Evolutionary conservation across 768 basidiomycete genomes (phyloP).

Genomic region (Amanita fuliginea): DNA sequence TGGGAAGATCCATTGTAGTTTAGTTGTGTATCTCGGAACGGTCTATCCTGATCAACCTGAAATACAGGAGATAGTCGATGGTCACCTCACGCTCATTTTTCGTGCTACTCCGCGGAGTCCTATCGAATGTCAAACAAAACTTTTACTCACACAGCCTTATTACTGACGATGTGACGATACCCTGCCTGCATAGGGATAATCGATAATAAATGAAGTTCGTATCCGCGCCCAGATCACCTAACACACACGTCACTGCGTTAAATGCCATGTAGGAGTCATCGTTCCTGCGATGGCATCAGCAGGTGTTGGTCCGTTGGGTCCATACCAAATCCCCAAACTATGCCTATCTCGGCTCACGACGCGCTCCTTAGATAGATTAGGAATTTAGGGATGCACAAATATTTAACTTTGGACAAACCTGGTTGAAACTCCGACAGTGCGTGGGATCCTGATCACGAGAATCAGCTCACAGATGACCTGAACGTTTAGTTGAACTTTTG

Average conservation of each 20-base stretch:
- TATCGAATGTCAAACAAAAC: constrained; percentile 15
- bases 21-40: constrained; percentile 55
- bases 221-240: constrained; percentile 26
- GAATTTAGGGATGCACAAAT: background rate
- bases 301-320: background rate
- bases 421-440: background rate
- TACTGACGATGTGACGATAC: constrained; percentile 46
- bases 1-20: constrained; percentile 47
- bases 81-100: constrained; percentile 62
- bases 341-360: background rate
- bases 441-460: background rate
- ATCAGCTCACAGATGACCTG: background rate
- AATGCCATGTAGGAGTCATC: constrained; percentile 57
- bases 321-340: background rate
- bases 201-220: constrained; percentile 7
- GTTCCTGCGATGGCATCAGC: constrained; percentile 24
- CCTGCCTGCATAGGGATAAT: constrained; percentile 32
- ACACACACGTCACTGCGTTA: constrained; percentile 45
- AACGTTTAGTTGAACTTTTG: too few relatives aligned
- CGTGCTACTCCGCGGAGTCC: constrained; percentile 42
- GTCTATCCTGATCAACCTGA: constrained; percentile 31
- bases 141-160: constrained; percentile 2
- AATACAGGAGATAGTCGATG: constrained; percentile 55
- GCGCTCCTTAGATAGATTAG: background rate
- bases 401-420: constrained; percentile 3